Evolutionary conservation across 306 rosid genomes (phyloP), one percentile per base, ranked within the genome.

Genomic region (Fagus crenata): DNA sequence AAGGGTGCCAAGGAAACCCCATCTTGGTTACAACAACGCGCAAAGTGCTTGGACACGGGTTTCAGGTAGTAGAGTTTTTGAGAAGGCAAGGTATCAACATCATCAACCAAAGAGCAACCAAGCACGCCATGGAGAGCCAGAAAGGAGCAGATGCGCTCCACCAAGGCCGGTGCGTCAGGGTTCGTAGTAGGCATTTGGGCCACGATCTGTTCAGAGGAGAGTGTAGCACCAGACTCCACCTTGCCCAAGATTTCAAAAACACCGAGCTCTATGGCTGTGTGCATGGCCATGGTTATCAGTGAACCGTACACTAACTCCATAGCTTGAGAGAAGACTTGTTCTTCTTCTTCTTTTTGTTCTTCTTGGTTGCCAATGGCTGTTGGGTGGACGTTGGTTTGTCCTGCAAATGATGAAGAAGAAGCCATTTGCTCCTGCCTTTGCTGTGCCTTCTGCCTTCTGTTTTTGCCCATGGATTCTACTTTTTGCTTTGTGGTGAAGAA

Each of bases 61-160:
- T 64, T 15, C 6, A 86, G 85, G 41, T 81, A 41, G 46, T 90
- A 90, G 6, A 81, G 64, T 65, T 80, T 86, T 6, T 51, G 77
- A 36, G 63, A 7, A 35, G 69, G 11, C 0, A 22, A 22, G 28
- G 55, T 73, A 13, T 58, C 13, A 40, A 64, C 11, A 32, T 78
- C 81, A 6, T 11, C 51, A 3, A 1, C 68, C 15, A 76, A 39
- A 39, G 85, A 59, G 83, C 86, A 87, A 1, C 11, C 46, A 12
- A 91, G 69, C 39, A 91, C 58, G 17, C 86, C 84, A 81, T 91
- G 84, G 58, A 78, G 61, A 0, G 84, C 84, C 37, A 91, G 68
- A 0, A 91, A 89, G 76, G 85, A 54, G 1, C 89, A 85, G 2
- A 91, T 71, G 6, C 93, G 85, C 12, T 91, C 91, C 1, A 91